Evolutionary conservation across 2,329 filamentous ascomycete species (phyloP).

Genomic region (Hymenoscyphus fraxineus): DNA sequence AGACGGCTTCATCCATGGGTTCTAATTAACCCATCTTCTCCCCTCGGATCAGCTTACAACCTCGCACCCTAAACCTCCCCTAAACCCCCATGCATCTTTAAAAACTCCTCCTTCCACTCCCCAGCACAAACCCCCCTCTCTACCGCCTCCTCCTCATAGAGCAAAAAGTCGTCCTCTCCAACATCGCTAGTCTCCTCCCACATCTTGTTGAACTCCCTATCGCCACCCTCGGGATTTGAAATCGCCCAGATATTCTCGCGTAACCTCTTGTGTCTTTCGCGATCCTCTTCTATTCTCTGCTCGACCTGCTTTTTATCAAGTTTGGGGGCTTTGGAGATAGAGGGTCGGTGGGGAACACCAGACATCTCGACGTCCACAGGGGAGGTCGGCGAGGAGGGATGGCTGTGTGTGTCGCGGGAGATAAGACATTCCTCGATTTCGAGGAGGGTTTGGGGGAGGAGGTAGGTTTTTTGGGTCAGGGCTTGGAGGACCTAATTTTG

Average conservation of each 20-base stretch:
- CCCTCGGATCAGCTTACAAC: neutral
- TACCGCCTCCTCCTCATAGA: slow-evolving; percentile 67
- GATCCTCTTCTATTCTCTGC: slow-evolving; percentile 93
- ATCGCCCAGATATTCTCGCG: slow-evolving; percentile 94
- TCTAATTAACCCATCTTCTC: no score
- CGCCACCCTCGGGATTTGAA: slow-evolving; percentile 50
- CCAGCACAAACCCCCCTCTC: slow-evolving; percentile 26
- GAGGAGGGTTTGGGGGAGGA: slow-evolving; percentile 68
- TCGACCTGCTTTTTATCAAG: slow-evolving; percentile 87
- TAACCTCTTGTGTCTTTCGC: slow-evolving; percentile 88
- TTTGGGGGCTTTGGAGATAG: slow-evolving; percentile 34
- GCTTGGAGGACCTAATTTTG: slow-evolving; percentile 56
- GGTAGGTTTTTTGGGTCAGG: slow-evolving; percentile 66
- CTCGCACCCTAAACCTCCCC: neutral
- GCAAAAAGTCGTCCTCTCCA: slow-evolving; percentile 78
- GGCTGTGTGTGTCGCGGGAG: slow-evolving; percentile 49
- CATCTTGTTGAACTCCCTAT: slow-evolving; percentile 67
- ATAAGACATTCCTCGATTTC: slow-evolving; percentile 83
- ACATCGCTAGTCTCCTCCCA: slow-evolving; percentile 87
- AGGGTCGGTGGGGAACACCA: slow-evolving; percentile 14
- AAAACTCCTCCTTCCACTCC: slow-evolving; percentile 30
- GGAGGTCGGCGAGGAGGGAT: slow-evolving; percentile 24
- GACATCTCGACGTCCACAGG: slow-evolving; percentile 24
- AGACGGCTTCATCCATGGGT: no score
- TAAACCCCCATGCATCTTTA: neutral